These are phyloP conservation scores for Corylus americana DNA, from an alignment of 306 rosid species.

Conservation along the genomic window DNA sequence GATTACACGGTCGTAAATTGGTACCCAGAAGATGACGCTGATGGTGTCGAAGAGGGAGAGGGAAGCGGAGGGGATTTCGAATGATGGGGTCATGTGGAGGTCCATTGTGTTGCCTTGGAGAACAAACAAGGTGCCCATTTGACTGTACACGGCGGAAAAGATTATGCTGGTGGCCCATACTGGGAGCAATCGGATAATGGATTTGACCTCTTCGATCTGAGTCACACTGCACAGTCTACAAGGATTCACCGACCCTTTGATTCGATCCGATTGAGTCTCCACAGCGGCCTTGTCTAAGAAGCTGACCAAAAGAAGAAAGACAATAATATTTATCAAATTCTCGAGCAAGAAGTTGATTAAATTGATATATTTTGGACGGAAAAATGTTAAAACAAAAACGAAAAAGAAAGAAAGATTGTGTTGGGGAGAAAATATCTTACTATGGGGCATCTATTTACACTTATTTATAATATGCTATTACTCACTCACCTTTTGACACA, in stretches of 20 bases:
- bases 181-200: background rate
- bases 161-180: background rate
- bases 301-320: background rate
- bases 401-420: background rate
- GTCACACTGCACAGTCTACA: background rate
- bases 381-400: background rate
- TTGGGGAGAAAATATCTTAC: no score
- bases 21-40: constrained; percentile 25
- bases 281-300: background rate
- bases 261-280: background rate
- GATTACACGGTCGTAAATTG: constrained; percentile 4
- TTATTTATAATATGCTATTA: no score
- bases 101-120: background rate
- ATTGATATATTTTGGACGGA: background rate
- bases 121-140: background rate
- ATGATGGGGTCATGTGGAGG: background rate
- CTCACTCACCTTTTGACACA: no score
- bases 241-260: background rate
- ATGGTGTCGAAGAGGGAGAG: constrained; percentile 24
- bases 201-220: constrained; percentile 12
- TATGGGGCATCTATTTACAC: no score
- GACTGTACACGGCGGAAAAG: background rate
- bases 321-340: no score
- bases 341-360: no score
- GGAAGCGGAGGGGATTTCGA: constrained; percentile 19